Base-by-base conservation (phyloP, 2,329 filamentous ascomycete species). In the Arthrocladium fulminans region DNA sequence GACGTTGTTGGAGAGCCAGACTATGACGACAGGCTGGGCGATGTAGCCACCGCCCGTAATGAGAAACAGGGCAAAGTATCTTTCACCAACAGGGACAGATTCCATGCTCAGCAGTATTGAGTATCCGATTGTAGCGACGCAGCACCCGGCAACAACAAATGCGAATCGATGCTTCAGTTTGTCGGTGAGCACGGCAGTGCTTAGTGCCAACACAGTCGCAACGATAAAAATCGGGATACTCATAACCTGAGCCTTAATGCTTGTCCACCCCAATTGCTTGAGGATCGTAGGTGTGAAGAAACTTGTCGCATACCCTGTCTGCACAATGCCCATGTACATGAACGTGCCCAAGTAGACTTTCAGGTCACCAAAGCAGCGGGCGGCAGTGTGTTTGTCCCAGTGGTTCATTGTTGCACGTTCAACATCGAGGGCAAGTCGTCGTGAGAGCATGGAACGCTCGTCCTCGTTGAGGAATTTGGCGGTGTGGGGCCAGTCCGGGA, bases 221-320 rank as follows among this genome's bases (percentile, higher is more conserved):
- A 61, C 62, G 32, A 59, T 55, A 55, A 61, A 63, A 51, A 66
- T 57, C 1, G 65, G 65, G 30, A 67, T 66, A 40, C 57, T 61
- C 47, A 65, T 62, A 25, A 66, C 57, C 49, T 67, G 65, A 19
- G 62, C 62, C 29, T 59, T 48, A 41, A 59, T 50, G 2, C 59
- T 53, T 2, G 53, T 57, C 54, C 61, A 67, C 1, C 63, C 63
- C 1, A 67, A 51, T 32, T 60, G 59, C 17, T 56, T 58, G 20
- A 67, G 52, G 44, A 66, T 65, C 4, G 61, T 62, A 3, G 62
- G 64, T 20, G 61, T 61, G 55, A 67, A 66, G 13, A 63, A 56
- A 3, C 57, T 54, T 6, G 62, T 59, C 5, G 62, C 61, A 29
- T 65, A 66, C 3, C 64, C 62, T 1, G 63, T 64, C 6, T 63